A percentile compares a stretch with the other conserved stretches of the same genome.
Evolutionary conservation across 23 red algal species (phyloP).

Genomic region (Agarophyton chilense): DNA sequence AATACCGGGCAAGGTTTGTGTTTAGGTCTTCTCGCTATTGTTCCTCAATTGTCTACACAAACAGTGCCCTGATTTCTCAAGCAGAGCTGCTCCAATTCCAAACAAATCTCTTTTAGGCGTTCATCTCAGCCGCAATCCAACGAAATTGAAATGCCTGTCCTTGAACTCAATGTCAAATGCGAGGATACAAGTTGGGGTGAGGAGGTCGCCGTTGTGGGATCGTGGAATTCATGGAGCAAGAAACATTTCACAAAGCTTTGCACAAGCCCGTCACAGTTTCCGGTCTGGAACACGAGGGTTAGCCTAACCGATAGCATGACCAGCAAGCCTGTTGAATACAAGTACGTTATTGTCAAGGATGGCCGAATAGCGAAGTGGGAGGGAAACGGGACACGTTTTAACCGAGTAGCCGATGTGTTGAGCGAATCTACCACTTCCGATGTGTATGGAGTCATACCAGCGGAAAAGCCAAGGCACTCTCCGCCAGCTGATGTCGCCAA

Average conservation of each 20-base stretch:
- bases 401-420: slow-evolving; percentile 29
- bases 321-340: slow-evolving; percentile 53
- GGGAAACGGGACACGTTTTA: background rate
- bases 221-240: slow-evolving; percentile 59
- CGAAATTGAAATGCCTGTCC: slow-evolving; percentile 21
- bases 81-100: too few relatives aligned
- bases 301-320: slow-evolving; percentile 7
- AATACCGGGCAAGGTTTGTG: too few relatives aligned
- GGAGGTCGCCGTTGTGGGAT: slow-evolving; percentile 51
- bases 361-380: slow-evolving; percentile 55
- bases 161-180: slow-evolving; percentile 46
- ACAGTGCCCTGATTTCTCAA: too few relatives aligned
- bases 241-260: slow-evolving; percentile 15
- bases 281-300: slow-evolving; percentile 24
- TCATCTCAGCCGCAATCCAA: too few relatives aligned
- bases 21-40: too few relatives aligned
- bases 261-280: slow-evolving; percentile 32
- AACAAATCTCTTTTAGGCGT: too few relatives aligned
- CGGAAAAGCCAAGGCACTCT: background rate
- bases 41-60: too few relatives aligned
- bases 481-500: background rate
- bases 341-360: slow-evolving; percentile 65
- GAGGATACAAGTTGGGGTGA: slow-evolving; percentile 32
- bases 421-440: background rate
- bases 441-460: slow-evolving; percentile 21